These are phyloP conservation scores for Blastobotrys apis DNA, from an alignment of 1,139 yeast genomes.

Conservation along the genomic window DNA sequence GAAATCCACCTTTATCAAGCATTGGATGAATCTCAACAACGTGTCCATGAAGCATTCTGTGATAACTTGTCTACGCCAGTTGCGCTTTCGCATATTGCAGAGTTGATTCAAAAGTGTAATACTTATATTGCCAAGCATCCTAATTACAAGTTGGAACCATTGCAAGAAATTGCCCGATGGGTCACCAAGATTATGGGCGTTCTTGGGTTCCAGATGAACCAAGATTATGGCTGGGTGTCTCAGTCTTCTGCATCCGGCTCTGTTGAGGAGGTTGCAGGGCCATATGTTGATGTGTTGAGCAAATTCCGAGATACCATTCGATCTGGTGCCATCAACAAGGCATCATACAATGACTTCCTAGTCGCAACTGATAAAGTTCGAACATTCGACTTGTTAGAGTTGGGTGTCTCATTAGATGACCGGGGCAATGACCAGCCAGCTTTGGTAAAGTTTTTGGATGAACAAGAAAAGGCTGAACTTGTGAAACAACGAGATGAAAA, in stretches of 20 bases:
- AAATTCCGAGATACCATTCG: constrained; percentile 80
- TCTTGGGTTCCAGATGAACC: constrained; percentile 70
- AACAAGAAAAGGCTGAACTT: constrained; percentile 63
- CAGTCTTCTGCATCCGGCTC: constrained; percentile 23
- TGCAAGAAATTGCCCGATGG: constrained; percentile 61
- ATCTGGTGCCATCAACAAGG: constrained; percentile 62
- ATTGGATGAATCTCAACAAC: constrained; percentile 52
- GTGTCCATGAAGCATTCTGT: constrained; percentile 73
- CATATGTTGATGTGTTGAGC: constrained; percentile 74
- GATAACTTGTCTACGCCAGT: constrained; percentile 81
- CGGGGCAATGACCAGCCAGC: constrained; percentile 73
- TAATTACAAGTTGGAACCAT: constrained; percentile 60
- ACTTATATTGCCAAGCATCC: constrained; percentile 57
- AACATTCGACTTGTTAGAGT: constrained; percentile 58
- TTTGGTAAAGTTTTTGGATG: constrained; percentile 71
- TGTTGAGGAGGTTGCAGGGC: constrained; percentile 65
- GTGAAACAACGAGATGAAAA: constrained; percentile 55
- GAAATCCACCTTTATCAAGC: constrained; percentile 57
- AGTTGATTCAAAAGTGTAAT: constrained; percentile 66
- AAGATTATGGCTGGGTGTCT: constrained; percentile 80
- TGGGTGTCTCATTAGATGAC: constrained; percentile 87
- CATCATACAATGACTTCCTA: constrained; percentile 52
- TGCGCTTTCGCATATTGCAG: constrained; percentile 61
- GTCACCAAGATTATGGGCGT: constrained; percentile 64
- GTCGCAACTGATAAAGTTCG: constrained; percentile 56